Evolutionary conservation across 2,329 filamentous ascomycete species (phyloP).

Genomic region (Penicillium sp.): DNA sequence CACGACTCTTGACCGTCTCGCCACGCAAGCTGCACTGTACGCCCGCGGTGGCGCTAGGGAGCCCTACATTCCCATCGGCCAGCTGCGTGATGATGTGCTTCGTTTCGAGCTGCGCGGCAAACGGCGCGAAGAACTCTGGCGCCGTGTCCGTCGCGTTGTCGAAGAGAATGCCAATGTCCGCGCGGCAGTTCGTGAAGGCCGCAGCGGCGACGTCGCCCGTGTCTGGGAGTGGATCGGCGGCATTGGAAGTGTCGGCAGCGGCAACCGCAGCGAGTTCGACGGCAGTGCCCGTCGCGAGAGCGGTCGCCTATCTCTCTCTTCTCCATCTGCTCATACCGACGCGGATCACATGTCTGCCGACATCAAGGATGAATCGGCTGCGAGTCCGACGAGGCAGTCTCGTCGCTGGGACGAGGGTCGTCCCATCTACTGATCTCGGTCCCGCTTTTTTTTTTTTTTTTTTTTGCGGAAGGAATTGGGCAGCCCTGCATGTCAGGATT

Average conservation of each 20-base stretch:
- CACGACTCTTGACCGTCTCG: slow-evolving; percentile 77
- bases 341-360: slow-evolving; percentile 12
- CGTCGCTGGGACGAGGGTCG: slow-evolving; percentile 45
- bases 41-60: slow-evolving; percentile 65
- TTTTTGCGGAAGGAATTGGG: slow-evolving; percentile 5
- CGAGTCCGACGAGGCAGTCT: slow-evolving; percentile 28
- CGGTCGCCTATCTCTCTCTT: slow-evolving; percentile 30
- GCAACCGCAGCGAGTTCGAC: slow-evolving; percentile 44
- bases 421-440: slow-evolving; percentile 38
- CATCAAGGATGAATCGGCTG: slow-evolving; percentile 16
- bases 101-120: slow-evolving; percentile 73
- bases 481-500: slow-evolving; percentile 10
- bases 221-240: slow-evolving; percentile 69
- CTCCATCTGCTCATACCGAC: slow-evolving; percentile 21
- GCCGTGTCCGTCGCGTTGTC: slow-evolving; percentile 75
- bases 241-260: slow-evolving; percentile 54
- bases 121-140: slow-evolving; percentile 79
- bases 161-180: slow-evolving; percentile 93
- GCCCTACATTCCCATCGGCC: slow-evolving; percentile 78
- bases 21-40: slow-evolving; percentile 78
- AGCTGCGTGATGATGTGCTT: slow-evolving; percentile 87
- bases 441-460: background rate
- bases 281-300: slow-evolving; percentile 26
- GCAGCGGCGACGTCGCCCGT: slow-evolving; percentile 56
- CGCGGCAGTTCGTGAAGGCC: slow-evolving; percentile 64